Evolutionary conservation across 306 rosid genomes (phyloP).

Genomic region (Quercus variabilis): DNA sequence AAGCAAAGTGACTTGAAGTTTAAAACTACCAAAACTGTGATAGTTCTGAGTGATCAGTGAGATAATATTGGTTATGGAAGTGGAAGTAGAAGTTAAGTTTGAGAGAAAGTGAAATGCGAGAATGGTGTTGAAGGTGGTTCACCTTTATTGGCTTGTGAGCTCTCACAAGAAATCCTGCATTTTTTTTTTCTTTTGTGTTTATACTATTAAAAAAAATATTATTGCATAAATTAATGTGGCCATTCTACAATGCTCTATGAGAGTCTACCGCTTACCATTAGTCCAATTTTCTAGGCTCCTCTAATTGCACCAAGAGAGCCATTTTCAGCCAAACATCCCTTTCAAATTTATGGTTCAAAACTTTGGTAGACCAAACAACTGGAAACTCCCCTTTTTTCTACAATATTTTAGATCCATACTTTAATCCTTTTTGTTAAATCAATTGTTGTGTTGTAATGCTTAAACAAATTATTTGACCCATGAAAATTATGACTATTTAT

Average conservation of each 20-base stretch:
- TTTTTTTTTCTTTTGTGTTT: neutral
- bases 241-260: neutral
- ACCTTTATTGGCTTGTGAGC: constrained; percentile 51
- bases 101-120: constrained; percentile 38
- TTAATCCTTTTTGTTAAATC: no score
- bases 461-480: no score
- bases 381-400: no score
- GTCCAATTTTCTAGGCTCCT: constrained; percentile 6
- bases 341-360: no score
- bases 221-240: neutral
- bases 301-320: no score
- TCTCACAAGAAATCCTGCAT: constrained; percentile 55
- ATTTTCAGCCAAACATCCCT: no score
- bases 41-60: neutral
- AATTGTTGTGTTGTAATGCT: no score
- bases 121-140: constrained; percentile 28
- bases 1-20: neutral
- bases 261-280: neutral
- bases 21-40: constrained; percentile 3
- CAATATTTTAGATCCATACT: no score
- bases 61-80: neutral
- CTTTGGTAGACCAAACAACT: constrained; percentile 19
- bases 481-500: no score
- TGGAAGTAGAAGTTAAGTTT: no score
- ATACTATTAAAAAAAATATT: constrained; percentile 1